Base-by-base conservation (phyloP, 1,139 yeast species). In the Blastobotrys proliferans region DNA sequence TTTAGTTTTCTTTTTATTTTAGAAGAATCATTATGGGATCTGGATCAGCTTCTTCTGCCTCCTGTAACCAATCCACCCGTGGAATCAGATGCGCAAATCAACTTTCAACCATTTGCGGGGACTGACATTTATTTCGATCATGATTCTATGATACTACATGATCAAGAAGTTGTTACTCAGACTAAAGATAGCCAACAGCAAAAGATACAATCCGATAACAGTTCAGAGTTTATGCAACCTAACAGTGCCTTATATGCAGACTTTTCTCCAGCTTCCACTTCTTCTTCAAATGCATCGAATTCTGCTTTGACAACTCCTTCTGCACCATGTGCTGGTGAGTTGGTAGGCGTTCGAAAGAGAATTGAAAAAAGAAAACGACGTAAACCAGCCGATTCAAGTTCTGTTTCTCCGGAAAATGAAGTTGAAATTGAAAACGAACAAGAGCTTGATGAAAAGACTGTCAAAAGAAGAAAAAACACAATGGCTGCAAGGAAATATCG, bases 401-500 rank as follows among this genome's bases (percentile, higher is more conserved):
- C n/a, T n/a, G n/a, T n/a, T n/a, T 21, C 34, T 8, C 34, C 34
- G 6, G n/a, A 6, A 5, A 21, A 17, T 6, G 34, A 30, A 14
- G 8, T 5, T 6, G 17, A 14, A n/a, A 13, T 24, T 3, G 19
- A 14, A 5, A 17, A 30, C 17, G 10, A 9, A 9, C n/a, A 30
- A n/a, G 14, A 33, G n/a, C 21, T 9, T 11, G 46, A 38, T n/a
- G 43, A 28, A 13, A 33, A 13, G 14, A 18, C 38, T 25, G 29
- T 26, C 17, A 47, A 47, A 26, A 29, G 48, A 17, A 29, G 18
- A 18, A 49, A 44, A 24, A 49, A 47, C 34, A 48, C 52, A 6
- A 14, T 47, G 30, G 51, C 52, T 6, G 51, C 52, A 8, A 28
- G 52, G 16, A 37, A 36, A 32, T 49, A 49, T 28, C 48, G 52